These are phyloP conservation scores for Clavispora phyllophila DNA, from an alignment of 805 yeast species.

Conservation along the genomic window DNA sequence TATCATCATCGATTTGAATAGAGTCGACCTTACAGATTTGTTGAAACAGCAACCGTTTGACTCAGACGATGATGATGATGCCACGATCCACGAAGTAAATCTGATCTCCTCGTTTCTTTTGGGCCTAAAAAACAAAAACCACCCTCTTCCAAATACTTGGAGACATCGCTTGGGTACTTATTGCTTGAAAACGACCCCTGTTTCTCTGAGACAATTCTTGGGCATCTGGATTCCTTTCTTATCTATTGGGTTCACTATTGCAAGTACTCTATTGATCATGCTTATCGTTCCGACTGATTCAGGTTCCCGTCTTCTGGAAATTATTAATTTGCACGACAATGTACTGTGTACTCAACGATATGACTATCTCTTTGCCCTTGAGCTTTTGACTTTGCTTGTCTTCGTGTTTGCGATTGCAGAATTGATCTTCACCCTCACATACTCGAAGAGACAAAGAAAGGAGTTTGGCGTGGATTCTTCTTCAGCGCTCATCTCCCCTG, in stretches of 20 bases:
- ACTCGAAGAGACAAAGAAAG: slow-evolving; percentile 13
- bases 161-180: slow-evolving; percentile 25
- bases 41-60: slow-evolving; percentile 4
- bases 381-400: slow-evolving; percentile 46
- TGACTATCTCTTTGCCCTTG: slow-evolving; percentile 50
- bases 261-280: background rate
- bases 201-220: slow-evolving; percentile 9
- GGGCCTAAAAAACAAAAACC: slow-evolving; percentile 8
- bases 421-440: slow-evolving; percentile 30
- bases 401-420: slow-evolving; percentile 49
- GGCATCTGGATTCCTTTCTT: slow-evolving; percentile 6
- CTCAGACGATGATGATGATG: slow-evolving; percentile 1
- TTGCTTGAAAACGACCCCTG: slow-evolving; percentile 9
- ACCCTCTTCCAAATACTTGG: slow-evolving; percentile 16
- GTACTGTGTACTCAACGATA: slow-evolving; percentile 8
- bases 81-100: slow-evolving; percentile 27
- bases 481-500: background rate
- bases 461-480: slow-evolving; percentile 3
- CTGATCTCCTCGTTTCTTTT: slow-evolving; percentile 22
- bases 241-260: background rate
- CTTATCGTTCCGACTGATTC: slow-evolving; percentile 16
- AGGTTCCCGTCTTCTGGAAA: slow-evolving; percentile 2
- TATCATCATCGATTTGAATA: slow-evolving; percentile 59
- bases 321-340: background rate
- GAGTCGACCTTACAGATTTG: slow-evolving; percentile 57